Conservation (phyloP, 179 eudicot genomes). For the Actinidia arguta region DNA sequence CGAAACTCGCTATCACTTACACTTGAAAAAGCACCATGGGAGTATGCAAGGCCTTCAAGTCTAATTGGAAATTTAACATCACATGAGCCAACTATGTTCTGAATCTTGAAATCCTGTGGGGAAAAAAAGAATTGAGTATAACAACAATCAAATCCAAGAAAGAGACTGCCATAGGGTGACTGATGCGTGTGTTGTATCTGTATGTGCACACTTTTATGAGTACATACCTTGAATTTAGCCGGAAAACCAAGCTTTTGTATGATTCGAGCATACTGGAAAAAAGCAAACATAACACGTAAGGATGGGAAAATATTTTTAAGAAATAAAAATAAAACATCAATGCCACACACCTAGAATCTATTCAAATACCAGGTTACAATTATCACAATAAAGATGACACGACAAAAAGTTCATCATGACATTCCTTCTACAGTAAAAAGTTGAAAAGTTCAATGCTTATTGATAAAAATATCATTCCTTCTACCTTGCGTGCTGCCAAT, state of each 20-base stretch:
- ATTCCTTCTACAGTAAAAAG: not conserved
- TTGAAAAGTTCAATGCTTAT: conserved; percentile 10
- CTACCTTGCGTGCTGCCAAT: conserved; percentile 80
- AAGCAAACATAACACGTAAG: conserved; percentile 13
- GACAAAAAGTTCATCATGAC: not conserved
- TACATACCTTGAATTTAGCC: conserved; percentile 81
- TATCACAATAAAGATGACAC: not conserved
- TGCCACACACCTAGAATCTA: not conserved
- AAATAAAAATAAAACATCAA: not conserved
- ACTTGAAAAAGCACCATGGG: conserved; percentile 85
- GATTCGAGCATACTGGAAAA: conserved; percentile 81
- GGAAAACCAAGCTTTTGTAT: conserved; percentile 90
- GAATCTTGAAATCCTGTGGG: conserved; percentile 81
- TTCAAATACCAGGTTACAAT: not conserved
- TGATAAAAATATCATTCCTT: not conserved
- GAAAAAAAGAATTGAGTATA: not conserved
- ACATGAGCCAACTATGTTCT: conserved; percentile 88
- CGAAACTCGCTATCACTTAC: conserved; percentile 42
- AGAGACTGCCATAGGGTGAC: not conserved
- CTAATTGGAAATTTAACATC: conserved; percentile 89
- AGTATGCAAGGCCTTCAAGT: conserved; percentile 83
- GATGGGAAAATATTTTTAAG: not conserved
- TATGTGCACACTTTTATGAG: not conserved
- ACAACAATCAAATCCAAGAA: not conserved
- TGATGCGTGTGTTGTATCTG: too few species aligned